Base-by-base conservation (phyloP, 2,329 filamentous ascomycete genomes). In the Cercospora janseana region DNA sequence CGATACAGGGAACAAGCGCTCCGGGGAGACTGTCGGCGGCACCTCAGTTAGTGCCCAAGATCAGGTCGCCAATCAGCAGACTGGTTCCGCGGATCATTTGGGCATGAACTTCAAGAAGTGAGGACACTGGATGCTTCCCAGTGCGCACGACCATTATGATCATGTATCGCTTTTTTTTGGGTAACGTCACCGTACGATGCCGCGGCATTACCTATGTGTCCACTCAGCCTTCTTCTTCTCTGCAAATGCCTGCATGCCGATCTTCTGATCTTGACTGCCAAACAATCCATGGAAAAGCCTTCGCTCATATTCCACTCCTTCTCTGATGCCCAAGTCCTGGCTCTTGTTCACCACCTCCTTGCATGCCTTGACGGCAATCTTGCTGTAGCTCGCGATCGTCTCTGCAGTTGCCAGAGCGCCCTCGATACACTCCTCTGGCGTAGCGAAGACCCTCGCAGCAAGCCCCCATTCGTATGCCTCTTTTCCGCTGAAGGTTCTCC, bases 311-410 rank as follows among this genome's bases (percentile, higher is more conserved):
- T 98, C 93, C 1, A 98, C 87, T 10, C 93, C 93, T 65, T 97
- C 93, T 61, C 87, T 77, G 52, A 98, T 74, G 3, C 85, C 78
- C 60, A 95, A 72, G 63, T 98, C 93, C 77, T 97, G 91, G 70
- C 90, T 95, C 83, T 96, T 97, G 70, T 97, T 95, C 49, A 98
- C 92, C n/a, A 93, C 92, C 77, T 98, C 93, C 79, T 98, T 98
- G 50, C 82, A 86, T 8, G 87, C 93, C 73, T 89, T 83, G 51
- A 95, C 82, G 1, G 92, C 87, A n/a, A 98, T 85, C 66, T 79
- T 82, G 45, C 87, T 91, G 71, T 93, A 89, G 1, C 86, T 75
- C 0, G 93, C 91, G 73, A 98, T 96, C 45, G 82, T 91, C 76
- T 87, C 88, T 2, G 93, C 93, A 13, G 89, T 92, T 67, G 85